Evolutionary conservation across 768 basidiomycete genomes (phyloP), one percentile per base, ranked within the genome.

Genomic region (Mycena pura): DNA sequence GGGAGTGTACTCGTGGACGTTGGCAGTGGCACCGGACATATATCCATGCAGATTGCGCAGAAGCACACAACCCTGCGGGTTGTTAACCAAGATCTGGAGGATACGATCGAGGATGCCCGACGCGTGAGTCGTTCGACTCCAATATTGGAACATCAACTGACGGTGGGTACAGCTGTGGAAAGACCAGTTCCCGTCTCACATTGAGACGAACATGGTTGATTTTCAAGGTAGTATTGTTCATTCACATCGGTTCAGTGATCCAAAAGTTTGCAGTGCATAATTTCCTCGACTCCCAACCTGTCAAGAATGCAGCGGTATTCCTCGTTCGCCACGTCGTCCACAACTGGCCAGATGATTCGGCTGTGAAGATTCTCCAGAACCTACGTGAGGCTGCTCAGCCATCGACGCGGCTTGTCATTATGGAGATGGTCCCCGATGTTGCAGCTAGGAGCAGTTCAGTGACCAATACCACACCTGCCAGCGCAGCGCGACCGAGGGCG

Each of bases 331-430:
- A 78, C 14, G 75, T 84, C 46, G 76, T 82, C 27, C 84, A 85
- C 58, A 82, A 85, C 64, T 85, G 83, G 83, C 76, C 83, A 1
- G 84, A 85, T 48, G 68, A 64, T 0, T 70, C 60, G n/a, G 69
- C 72, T 22, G 63, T 58, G 15, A 76, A 74, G 28, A 82, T 85
- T 24, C 69, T 85, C n/a, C n/a, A n/a, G 1, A 71, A 60, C 21
- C 69, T 72, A n/a, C 24, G 63, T 58, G 15, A 76, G 74, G 28
- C 82, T 85, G 24, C 69, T 85, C n/a, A n/a, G n/a, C n/a, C n/a
- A n/a, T 36, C 40, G 2, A 56, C 48, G 17, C n/a, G 32, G n/a
- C 54, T 62, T 0, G 46, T 62, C 25, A 51, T 62, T 21, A 39
- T 62, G 10, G 50, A 53, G 6, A 29, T n/a, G n/a, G n/a, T n/a